Conservation (phyloP, 2,329 filamentous ascomycete species). For the Aspergillus latus region DNA sequence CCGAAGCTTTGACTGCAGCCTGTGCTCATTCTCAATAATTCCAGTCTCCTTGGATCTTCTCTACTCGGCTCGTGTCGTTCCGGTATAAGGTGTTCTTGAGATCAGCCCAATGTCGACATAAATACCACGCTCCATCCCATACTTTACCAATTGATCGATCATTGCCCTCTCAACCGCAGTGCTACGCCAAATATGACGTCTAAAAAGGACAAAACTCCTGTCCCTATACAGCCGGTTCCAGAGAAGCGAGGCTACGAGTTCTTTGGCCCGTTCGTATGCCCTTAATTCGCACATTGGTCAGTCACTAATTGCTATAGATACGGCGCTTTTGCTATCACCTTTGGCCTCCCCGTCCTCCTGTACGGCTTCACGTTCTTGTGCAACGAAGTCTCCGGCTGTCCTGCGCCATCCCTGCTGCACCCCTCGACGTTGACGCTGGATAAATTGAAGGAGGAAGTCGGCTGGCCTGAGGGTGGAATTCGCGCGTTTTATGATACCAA, state of each 20-base stretch:
- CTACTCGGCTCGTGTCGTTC: slow-evolving; percentile 11
- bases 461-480: slow-evolving; percentile 74
- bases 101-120: neutral
- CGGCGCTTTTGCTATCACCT: slow-evolving; percentile 74
- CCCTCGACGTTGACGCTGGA: slow-evolving; percentile 70
- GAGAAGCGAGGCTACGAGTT: slow-evolving; percentile 50
- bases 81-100: slow-evolving; percentile 1
- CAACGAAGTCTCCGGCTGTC: slow-evolving; percentile 91
- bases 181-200: slow-evolving; percentile 27
- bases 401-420: slow-evolving; percentile 74
- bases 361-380: slow-evolving; percentile 81
- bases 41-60: too few species aligned
- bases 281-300: neutral
- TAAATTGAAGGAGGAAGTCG: slow-evolving; percentile 74
- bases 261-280: slow-evolving; percentile 44
- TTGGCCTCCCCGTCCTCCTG: slow-evolving; percentile 74
- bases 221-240: slow-evolving; percentile 37
- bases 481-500: slow-evolving; percentile 68
- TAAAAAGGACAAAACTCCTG: slow-evolving; percentile 34
- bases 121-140: neutral
- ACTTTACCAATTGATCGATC: neutral
- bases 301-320: slow-evolving; percentile 51
- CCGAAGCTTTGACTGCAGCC: neutral
- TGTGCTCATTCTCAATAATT: neutral
- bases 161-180: neutral